Conservation (phyloP, 257 asterid species). For the Ballota nigra region DNA sequence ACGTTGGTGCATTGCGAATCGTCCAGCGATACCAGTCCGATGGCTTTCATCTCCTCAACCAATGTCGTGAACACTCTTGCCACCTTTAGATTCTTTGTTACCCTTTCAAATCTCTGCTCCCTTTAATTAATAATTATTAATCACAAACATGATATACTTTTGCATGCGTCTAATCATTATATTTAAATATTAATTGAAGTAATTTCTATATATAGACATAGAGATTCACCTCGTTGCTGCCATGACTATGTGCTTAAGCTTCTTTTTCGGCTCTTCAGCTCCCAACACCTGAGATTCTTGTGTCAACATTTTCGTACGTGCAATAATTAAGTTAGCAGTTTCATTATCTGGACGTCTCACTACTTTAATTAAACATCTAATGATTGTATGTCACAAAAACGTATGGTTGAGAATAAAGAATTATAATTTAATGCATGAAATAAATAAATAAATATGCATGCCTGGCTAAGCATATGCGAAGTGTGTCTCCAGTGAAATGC, state of each 20-base stretch:
- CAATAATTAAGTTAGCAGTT: too few species aligned
- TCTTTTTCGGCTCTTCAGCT: slow-evolving; percentile 80
- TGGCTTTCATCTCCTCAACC: slow-evolving; percentile 99
- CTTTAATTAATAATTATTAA: slow-evolving; percentile 26
- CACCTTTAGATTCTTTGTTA: slow-evolving; percentile 91
- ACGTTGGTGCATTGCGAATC: slow-evolving; percentile 93
- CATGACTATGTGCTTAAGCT: slow-evolving; percentile 82
- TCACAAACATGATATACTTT: too few species aligned
- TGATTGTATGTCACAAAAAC: too few species aligned
- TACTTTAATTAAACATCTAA: too few species aligned
- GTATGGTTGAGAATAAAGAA: too few species aligned
- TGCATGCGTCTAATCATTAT: too few species aligned
- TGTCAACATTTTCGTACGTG: neutral
- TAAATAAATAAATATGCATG: too few species aligned
- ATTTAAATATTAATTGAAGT: too few species aligned
- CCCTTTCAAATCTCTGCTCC: slow-evolving; percentile 91
- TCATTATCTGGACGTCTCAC: too few species aligned
- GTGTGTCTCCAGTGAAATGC: slow-evolving; percentile 93
- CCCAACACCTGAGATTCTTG: slow-evolving; percentile 54
- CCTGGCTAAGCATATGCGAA: slow-evolving; percentile 80
- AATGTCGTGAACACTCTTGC: slow-evolving; percentile 85
- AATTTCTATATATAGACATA: neutral
- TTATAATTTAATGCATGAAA: too few species aligned
- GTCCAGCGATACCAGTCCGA: slow-evolving; percentile 70
- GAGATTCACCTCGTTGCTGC: slow-evolving; percentile 78